Evolutionary conservation across 345 rosid species (phyloP).

Genomic region (sweet orange (Citrus sinensis)): DNA sequence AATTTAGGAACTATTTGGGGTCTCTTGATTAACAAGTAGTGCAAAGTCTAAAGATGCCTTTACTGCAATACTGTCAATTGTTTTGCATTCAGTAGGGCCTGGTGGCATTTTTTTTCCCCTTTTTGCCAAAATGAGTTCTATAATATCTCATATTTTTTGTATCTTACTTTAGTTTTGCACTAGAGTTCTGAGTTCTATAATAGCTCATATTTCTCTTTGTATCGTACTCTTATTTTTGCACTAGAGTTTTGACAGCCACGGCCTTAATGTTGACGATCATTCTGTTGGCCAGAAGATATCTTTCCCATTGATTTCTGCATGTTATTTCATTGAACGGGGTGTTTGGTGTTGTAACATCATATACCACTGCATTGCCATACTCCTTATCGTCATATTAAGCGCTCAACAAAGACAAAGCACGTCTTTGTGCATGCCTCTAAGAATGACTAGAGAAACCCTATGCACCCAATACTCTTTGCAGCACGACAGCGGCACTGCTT

Average conservation of each 20-base stretch:
- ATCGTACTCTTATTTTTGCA: not conserved
- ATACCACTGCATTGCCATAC: not conserved
- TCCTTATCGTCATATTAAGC: no score
- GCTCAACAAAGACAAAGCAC: no score
- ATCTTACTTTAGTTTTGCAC: not conserved
- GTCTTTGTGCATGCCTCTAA: not conserved
- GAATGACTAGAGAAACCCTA: not conserved
- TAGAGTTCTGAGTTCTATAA: not conserved
- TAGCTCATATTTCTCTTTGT: not conserved
- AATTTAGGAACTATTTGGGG: slow-evolving; percentile 11
- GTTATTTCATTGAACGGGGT: not conserved
- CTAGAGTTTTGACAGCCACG: not conserved
- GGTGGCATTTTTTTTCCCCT: not conserved
- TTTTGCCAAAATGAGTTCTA: not conserved
- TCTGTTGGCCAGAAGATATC: not conserved
- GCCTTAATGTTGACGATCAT: not conserved
- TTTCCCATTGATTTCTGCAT: not conserved
- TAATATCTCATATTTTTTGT: not conserved
- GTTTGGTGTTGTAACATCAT: not conserved
- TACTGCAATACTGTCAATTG: not conserved
- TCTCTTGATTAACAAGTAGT: slow-evolving; percentile 8
- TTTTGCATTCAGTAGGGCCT: slow-evolving; percentile 10
- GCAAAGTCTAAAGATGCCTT: not conserved
- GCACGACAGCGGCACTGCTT: not conserved
- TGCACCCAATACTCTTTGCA: not conserved